Percentiles rank a stretch among this genome's conserved stretches.
These are phyloP conservation scores for Myriosclerotinia duriaeana DNA, from an alignment of 2,329 filamentous ascomycete genomes.

Conservation along the genomic window DNA sequence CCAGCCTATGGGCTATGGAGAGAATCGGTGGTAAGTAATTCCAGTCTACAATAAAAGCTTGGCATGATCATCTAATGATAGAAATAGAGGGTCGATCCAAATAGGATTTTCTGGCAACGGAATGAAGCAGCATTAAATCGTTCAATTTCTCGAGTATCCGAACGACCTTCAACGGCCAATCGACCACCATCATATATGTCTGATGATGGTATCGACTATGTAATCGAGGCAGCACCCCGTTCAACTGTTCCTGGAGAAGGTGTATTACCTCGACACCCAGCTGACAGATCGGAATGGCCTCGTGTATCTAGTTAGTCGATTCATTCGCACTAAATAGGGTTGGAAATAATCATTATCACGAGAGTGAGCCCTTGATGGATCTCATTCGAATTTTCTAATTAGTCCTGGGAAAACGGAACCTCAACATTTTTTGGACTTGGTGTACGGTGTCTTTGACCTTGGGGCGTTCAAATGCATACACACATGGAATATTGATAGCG, in stretches of 20 bases:
- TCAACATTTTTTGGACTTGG: neutral
- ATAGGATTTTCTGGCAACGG: constrained; percentile 78
- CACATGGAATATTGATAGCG: constrained; percentile 14
- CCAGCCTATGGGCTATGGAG: constrained; percentile 86
- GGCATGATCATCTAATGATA: constrained; percentile 23
- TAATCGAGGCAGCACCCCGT: constrained; percentile 64
- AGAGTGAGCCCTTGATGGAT: constrained; percentile 19
- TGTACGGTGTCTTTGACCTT: neutral
- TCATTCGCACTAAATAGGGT: neutral
- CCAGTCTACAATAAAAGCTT: neutral
- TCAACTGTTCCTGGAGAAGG: constrained; percentile 53
- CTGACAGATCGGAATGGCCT: constrained; percentile 42
- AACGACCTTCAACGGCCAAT: constrained; percentile 39
- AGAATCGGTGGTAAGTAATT: constrained; percentile 69
- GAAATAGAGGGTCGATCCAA: constrained; percentile 69
- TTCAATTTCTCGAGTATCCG: constrained; percentile 26
- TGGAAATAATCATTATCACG: constrained; percentile 10
- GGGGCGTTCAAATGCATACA: constrained; percentile 13
- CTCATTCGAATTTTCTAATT: neutral
- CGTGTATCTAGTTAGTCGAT: neutral
- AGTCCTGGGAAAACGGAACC: neutral
- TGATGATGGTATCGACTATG: constrained; percentile 72
- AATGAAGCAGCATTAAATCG: constrained; percentile 40
- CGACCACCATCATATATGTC: constrained; percentile 75
- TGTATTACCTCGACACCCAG: constrained; percentile 50